Conservation (phyloP, 2,329 filamentous ascomycete species). For the Biscogniauxia sp. region DNA sequence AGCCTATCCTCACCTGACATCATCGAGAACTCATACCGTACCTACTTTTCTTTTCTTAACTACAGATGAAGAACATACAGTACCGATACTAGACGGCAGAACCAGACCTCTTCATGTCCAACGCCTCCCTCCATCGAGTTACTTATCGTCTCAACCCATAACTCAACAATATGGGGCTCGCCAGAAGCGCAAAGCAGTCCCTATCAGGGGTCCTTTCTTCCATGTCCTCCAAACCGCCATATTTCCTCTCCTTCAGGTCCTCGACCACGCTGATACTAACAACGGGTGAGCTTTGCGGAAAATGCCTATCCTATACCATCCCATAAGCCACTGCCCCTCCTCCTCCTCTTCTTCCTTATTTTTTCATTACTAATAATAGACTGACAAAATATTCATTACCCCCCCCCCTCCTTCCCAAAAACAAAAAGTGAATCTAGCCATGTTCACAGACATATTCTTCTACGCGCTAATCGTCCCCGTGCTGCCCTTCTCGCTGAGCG, state of each 20-base stretch:
- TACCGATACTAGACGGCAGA: too few species aligned
- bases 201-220: constrained; percentile 28
- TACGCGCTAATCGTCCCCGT: constrained; percentile 69
- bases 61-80: too few species aligned
- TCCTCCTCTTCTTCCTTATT: too few species aligned
- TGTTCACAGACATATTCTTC: constrained; percentile 57
- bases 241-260: constrained; percentile 37
- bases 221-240: constrained; percentile 31
- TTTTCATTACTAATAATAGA: too few species aligned
- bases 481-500: constrained; percentile 63
- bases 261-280: constrained; percentile 38
- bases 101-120: too few species aligned
- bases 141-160: too few species aligned
- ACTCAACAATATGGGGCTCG: constrained; percentile 16
- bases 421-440: constrained; percentile 30
- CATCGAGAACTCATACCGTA: too few species aligned
- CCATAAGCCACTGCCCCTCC: too few species aligned
- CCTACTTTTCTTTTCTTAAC: too few species aligned
- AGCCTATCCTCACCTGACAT: too few species aligned
- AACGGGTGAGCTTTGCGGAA: constrained; percentile 26
- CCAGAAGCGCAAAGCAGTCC: constrained; percentile 23
- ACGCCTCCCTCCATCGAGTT: too few species aligned
- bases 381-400: too few species aligned
- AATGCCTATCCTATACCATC: background rate
- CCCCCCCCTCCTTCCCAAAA: background rate